Evolutionary conservation across 2,329 filamentous ascomycete genomes (phyloP), one percentile per base, ranked within the genome.

Genomic region (Curvularia spicifera): DNA sequence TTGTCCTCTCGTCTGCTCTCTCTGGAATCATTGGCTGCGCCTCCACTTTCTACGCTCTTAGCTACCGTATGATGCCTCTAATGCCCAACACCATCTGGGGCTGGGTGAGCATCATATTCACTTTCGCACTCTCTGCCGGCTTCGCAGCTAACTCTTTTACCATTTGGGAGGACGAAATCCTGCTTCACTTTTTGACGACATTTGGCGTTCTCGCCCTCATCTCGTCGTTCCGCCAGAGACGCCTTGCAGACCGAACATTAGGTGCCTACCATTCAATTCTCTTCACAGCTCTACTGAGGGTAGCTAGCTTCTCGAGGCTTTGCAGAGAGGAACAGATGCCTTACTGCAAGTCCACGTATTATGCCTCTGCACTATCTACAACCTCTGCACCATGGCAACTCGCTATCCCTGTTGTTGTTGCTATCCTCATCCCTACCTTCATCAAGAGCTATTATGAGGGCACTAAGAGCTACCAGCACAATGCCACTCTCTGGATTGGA

Each of bases 321-420:
- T 99, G 95, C 75, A 89, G 95, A 57, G 95, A 99, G 76, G 95
- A 99, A 79, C 95, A 99, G 79, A 97, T 98, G 91, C 95, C 95
- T 0, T 96, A 90, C 79, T 99, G 95, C 81, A 87, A 86, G 53
- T 97, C 94, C 1, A 97, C 95, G 0, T 99, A 97, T 80, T 99
- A 99, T 73, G 90, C 93, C 4, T 97, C 94, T 0, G 86, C 89
- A 9, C 91, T 89, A 2, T 97, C 94, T 0, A 98, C 95, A 0
- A 98, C 93, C 0, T 97, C 94, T 2, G 91, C 94, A 0, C 85
- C 88, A 1, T 97, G 93, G 92, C 94, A 98, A 76, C 83, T 97
- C 18, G 77, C 83, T 7, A 89, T 98, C 47, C 92, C 94, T 0
- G 90, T 93, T 68, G 70, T 86, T n/a, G 84, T 93, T 9, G 88